A percentile compares a stretch with the other conserved stretches of the same genome.
phyloP scores from a whole-genome alignment of 805 yeast genomes.

The Metschnikowia corniflorae region DNA sequence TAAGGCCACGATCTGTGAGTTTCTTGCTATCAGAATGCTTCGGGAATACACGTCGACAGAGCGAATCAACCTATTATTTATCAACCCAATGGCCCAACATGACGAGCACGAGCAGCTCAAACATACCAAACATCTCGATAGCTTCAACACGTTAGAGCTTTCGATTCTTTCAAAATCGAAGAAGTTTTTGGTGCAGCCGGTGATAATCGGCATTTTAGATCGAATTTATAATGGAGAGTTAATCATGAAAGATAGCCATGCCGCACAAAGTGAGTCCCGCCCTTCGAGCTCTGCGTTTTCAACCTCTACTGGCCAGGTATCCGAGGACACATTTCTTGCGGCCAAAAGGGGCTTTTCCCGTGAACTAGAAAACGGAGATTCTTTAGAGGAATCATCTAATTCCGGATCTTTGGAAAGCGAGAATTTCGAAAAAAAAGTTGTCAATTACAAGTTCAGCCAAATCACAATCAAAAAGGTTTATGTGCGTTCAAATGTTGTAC shows the following conservation, averaged over 20 bases:
- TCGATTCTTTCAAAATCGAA: constrained; percentile 53
- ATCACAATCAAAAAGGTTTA: constrained; percentile 30
- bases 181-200: constrained; percentile 49
- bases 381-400: not conserved
- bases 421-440: constrained; percentile 19
- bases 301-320: not conserved
- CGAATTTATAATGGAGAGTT: constrained; percentile 53
- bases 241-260: constrained; percentile 33
- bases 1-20: constrained; percentile 50
- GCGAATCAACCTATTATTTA: constrained; percentile 44
- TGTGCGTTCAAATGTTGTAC: constrained; percentile 33
- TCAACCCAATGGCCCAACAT: constrained; percentile 39
- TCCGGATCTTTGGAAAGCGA: constrained; percentile 1
- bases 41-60: constrained; percentile 42
- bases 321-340: not conserved
- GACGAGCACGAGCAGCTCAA: constrained; percentile 16
- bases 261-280: constrained; percentile 12
- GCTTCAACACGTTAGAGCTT: constrained; percentile 47
- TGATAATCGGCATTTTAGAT: constrained; percentile 43
- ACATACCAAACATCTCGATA: constrained; percentile 19
- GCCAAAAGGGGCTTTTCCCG: constrained; percentile 1
- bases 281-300: not conserved
- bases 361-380: constrained; percentile 1
- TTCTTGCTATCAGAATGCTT: constrained; percentile 48
- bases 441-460: constrained; percentile 30